Base-by-base conservation (phyloP, 148 eudicot species). In the Rhododendron vialii region DNA sequence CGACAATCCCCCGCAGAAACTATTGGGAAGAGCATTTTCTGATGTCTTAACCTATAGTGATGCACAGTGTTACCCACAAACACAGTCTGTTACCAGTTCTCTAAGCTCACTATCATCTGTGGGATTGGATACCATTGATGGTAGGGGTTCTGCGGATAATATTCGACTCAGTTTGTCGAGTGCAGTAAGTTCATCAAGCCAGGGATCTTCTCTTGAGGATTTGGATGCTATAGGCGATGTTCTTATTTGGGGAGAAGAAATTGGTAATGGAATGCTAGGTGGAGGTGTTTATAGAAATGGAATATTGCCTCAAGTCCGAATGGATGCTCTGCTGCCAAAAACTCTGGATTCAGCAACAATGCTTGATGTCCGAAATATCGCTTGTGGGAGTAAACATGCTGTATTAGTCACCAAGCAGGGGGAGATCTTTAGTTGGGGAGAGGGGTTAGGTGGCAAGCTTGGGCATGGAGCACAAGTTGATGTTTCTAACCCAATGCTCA, bases 381-480 rank as follows among this genome's bases (percentile, higher is more conserved):
- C 95, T 78, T 93, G 94, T 82, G 98, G 96, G 47, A 87, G 89
- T 79, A 88, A 82, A 81, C 98, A 95, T 88, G 95, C 93, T 82
- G 95, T 91, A 53, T 76, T 95, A 65, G 90, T 95, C 67, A 93
- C 94, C 41, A 95, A 91, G 78, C 94, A 95, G 47, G 98, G 98
- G 51, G 93, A 91, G 86, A 89, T 92, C 53, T 95, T 91, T 83
- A 90, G 93, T 85, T 95, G 98, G 98, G 98, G 95, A 51, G 94
- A 92, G 86, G 95, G 90, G 73, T 90, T 92, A 78, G 94, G 93
- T 63, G 98, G 95, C 65, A 91, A 92, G 84, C 98, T 94, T 83
- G 95, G 98, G 15, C 98, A 93, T 91, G 95, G 98, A 55, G 92
- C 91, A 48, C 94, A 92, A 84, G 80, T 89, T 63, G 94, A 94